Percentiles rank a stretch among this genome's conserved stretches.
These are phyloP conservation scores for Neonectria coccinea DNA, from an alignment of 2,329 filamentous ascomycete genomes.

Conservation along the genomic window DNA sequence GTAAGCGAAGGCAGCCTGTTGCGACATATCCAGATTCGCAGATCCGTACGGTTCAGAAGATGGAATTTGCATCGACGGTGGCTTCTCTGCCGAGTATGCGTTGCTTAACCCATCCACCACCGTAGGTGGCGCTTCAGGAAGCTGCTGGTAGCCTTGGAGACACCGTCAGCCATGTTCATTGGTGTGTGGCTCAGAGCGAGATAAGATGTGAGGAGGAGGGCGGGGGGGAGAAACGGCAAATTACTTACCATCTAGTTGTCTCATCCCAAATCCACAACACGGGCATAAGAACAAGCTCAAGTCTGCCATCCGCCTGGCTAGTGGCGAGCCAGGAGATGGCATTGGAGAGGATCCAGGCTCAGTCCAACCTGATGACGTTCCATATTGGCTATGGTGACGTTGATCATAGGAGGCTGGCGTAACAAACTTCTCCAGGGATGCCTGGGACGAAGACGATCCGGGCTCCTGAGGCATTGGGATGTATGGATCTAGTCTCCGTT, in stretches of 20 bases:
- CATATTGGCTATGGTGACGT: constrained; percentile 37
- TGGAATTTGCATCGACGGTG: constrained; percentile 39
- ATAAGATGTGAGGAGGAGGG: not conserved
- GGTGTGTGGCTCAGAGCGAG: not conserved
- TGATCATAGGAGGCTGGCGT: constrained; percentile 38
- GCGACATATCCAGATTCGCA: constrained; percentile 29
- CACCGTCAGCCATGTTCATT: constrained; percentile 30
- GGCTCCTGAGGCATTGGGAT: constrained; percentile 48
- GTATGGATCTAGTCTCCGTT: constrained; percentile 47
- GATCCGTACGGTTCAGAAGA: constrained; percentile 36
- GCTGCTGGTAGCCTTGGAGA: constrained; percentile 50
- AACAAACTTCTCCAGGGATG: constrained; percentile 49
- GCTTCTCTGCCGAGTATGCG: constrained; percentile 50
- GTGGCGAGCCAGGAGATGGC: constrained; percentile 40
- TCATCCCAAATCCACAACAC: constrained; percentile 47
- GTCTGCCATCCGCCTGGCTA: constrained; percentile 47
- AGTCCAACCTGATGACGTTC: constrained; percentile 38
- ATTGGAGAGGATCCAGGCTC: constrained; percentile 40
- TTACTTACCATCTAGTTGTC: constrained; percentile 48
- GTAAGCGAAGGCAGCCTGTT: constrained; percentile 32
- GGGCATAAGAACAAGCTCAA: constrained; percentile 47
- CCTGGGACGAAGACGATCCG: constrained; percentile 42
- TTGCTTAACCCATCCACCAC: constrained; percentile 47
- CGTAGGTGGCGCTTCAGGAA: constrained; percentile 40
- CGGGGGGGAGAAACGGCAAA: not conserved